phyloP scores from a whole-genome alignment of 1,284 basidiomycete genomes.

The Ustilago shanxiensis region DNA sequence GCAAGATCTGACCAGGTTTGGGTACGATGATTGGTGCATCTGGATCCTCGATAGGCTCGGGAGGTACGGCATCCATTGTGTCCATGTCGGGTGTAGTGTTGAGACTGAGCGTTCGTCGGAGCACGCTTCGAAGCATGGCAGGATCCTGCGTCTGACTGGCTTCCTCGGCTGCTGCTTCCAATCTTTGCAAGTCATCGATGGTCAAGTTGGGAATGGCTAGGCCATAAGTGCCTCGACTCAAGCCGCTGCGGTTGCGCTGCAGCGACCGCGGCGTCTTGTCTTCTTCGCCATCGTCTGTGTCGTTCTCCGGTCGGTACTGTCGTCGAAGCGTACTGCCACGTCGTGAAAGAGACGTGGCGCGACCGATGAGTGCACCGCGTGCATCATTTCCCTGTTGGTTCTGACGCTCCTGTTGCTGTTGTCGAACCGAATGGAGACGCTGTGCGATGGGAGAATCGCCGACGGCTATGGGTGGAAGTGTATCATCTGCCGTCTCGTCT shows the following conservation, averaged over 20 bases:
- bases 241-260: slow-evolving; percentile 43
- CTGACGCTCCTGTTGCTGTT: slow-evolving; percentile 39
- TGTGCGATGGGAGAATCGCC: slow-evolving; percentile 49
- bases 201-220: slow-evolving; percentile 77
- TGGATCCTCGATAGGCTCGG: slow-evolving; percentile 76
- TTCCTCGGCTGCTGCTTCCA: slow-evolving; percentile 92
- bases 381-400: slow-evolving; percentile 20
- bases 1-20: slow-evolving; percentile 87
- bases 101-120: slow-evolving; percentile 88
- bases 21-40: slow-evolving; percentile 91
- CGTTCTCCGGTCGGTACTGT: slow-evolving; percentile 78
- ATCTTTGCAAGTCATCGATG: slow-evolving; percentile 88
- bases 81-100: slow-evolving; percentile 69
- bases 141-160: slow-evolving; percentile 81
- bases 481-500: slow-evolving; percentile 15
- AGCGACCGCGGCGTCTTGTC: slow-evolving; percentile 72
- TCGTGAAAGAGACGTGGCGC: slow-evolving; percentile 60
- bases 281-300: slow-evolving; percentile 69
- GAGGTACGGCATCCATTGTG: slow-evolving; percentile 40
- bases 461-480: slow-evolving; percentile 25
- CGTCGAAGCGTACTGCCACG: slow-evolving; percentile 65
- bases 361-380: slow-evolving; percentile 42
- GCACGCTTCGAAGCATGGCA: slow-evolving; percentile 81
- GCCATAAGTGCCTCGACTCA: slow-evolving; percentile 31
- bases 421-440: slow-evolving; percentile 47